Base-by-base conservation (phyloP, 495 filamentous ascomycete genomes). In the Penicillium alfredii region DNA sequence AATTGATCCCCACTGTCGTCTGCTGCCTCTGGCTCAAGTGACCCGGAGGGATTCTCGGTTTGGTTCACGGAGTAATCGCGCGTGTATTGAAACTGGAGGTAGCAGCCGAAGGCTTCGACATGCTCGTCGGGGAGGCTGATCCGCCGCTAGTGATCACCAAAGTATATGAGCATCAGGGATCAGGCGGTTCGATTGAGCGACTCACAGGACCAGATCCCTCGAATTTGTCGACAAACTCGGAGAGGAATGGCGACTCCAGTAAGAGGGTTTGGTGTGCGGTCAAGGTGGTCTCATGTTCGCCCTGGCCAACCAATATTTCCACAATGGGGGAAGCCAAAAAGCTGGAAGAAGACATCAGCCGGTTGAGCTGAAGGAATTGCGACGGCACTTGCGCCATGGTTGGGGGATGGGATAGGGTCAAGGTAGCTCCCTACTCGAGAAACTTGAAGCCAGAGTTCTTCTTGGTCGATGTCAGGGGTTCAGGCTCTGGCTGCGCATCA, bases 51-150 rank as follows among this genome's bases (percentile, higher is more conserved):
- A 34, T 73, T 61, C 27, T 73, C 67, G 10, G 80, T 34, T 47
- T 80, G 80, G 42, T 70, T 66, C 3, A 86, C 82, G 57, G 86
- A 87, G 71, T 95, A 95, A 57, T 97, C 86, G 58, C 77, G 77
- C 1, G 86, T 94, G 64, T 97, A 97, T 19, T 93, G 77, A 63
- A 82, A 97, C 65, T 95, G 83, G 49, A 97, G 77, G 52, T 94
- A 88, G 63, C 79, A 88, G 20, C 85, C 80, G 38, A 89, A 81
- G 21, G 89, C 85, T 42, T 88, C 84, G 17, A 92, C 62, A 47
- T 90, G 75, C 43, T 87, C 82, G 44, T 71, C 65, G 0, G 71
- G 56, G 21, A 95, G 80, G 23, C 80, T 62, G 46, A 95, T 79
- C 33, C 74, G 67, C 35, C 78, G 80, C 57, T 77, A 43, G 64